Base-by-base conservation (phyloP, 2,329 filamentous ascomycete genomes). In the Sphaerulina musiva region DNA sequence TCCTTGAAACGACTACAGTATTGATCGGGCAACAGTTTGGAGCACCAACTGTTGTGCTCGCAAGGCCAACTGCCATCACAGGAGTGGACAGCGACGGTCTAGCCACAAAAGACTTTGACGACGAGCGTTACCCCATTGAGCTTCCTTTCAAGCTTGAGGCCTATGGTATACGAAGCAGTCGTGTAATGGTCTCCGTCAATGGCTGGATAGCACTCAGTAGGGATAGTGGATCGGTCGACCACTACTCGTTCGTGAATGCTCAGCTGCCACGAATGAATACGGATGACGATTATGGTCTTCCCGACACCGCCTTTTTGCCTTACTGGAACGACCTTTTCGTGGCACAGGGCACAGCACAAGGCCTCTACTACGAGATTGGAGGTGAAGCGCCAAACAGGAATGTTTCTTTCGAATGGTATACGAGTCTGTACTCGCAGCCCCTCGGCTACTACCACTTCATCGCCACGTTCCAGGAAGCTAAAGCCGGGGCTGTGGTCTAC, bases 281-380 rank as follows among this genome's bases (percentile, higher is more conserved):
- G 17, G 29, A 51, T 32, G 48, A 51, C 14, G 50, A 46, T n/a
- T 47, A 26, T 20, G 45, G 50, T 12, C 44, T 53, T 5, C 50
- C 50, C 23, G 50, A 53, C 32, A 56, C 46, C 23, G 50, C 34
- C 32, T 54, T 51, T 26, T 32, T 56, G n/a, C 55, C 60, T 1
- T 62, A 58, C 50, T 64, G 59, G 60, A 54, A 61, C 20, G 62
- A 64, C 43, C 53, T 61, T 3, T 58, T 57, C 45, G 52, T 64
- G 7, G 48, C 51, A 34, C 45, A 51, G 20, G 54, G 56, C 43
- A 58, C 56, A 4, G 34, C 52, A 2, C 56, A 63, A 17, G 60
- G 62, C 12, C 55, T 64, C 29, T 64, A 59, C 49, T 63, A 62
- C 26, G 50, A 62, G 36, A 34, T 55, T 10, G 41, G 46, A 14